These are phyloP conservation scores for Russula sp. DNA, from an alignment of 768 basidiomycete species.

Conservation along the genomic window DNA sequence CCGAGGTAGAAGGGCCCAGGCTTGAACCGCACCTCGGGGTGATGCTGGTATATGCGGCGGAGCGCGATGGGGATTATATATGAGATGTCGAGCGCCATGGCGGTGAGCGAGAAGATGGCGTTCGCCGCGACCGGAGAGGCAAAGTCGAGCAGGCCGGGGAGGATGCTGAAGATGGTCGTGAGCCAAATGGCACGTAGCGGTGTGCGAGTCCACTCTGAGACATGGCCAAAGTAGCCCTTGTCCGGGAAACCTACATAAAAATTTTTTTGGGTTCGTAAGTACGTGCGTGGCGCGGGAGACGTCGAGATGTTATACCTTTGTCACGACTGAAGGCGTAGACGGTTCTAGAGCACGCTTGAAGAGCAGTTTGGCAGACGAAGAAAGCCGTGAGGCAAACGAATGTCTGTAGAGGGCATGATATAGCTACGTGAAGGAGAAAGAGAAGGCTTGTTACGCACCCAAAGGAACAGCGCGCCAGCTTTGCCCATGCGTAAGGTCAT, in stretches of 20 bases:
- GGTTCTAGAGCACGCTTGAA: slow-evolving; percentile 77
- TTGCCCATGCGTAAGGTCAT: slow-evolving; percentile 72
- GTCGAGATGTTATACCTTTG: slow-evolving; percentile 37
- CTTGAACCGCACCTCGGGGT: slow-evolving; percentile 77
- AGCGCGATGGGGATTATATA: slow-evolving; percentile 80
- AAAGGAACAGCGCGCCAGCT: slow-evolving; percentile 66
- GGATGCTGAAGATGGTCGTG: slow-evolving; percentile 55
- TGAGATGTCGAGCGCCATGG: slow-evolving; percentile 68
- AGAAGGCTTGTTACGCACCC: slow-evolving; percentile 38
- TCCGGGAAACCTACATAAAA: slow-evolving; percentile 59
- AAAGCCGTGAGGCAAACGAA: slow-evolving; percentile 83
- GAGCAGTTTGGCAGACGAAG: slow-evolving; percentile 73
- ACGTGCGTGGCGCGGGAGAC: neutral
- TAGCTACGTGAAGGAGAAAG: neutral
- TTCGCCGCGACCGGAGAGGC: slow-evolving; percentile 70
- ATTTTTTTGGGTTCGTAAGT: neutral
- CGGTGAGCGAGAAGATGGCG: slow-evolving; percentile 77
- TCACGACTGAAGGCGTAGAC: slow-evolving; percentile 83
- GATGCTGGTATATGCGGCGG: slow-evolving; percentile 57
- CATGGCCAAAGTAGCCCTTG: slow-evolving; percentile 65
- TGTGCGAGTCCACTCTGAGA: slow-evolving; percentile 55
- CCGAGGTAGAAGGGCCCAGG: slow-evolving; percentile 88
- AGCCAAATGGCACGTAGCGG: slow-evolving; percentile 75
- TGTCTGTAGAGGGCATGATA: slow-evolving; percentile 30
- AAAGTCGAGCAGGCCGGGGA: slow-evolving; percentile 68